phyloP scores from a whole-genome alignment of 768 basidiomycete genomes.

The Chalciporus chontae region DNA sequence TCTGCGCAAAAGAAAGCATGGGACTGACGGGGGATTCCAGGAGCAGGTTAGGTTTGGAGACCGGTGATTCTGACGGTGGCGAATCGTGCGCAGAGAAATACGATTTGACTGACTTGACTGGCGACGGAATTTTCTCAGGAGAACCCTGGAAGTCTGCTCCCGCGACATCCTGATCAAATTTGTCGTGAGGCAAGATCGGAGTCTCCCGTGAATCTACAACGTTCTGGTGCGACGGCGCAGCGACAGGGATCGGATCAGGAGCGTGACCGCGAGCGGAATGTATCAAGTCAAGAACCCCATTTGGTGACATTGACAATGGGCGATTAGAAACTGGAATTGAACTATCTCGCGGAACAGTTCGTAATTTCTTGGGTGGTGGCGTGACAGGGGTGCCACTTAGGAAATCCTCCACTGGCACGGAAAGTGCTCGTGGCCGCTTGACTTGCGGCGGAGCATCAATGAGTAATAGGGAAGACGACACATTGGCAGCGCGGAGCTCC shows the following conservation, averaged over 20 bases:
- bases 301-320: conserved; percentile 3
- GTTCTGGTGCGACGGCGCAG: background rate
- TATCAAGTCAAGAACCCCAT: conserved; percentile 8
- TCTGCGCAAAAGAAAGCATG: conserved; percentile 35
- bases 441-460: conserved; percentile 13
- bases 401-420: conserved; percentile 28
- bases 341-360: conserved; percentile 4
- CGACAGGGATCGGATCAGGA: background rate
- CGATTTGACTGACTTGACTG: conserved; percentile 33
- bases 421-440: conserved; percentile 28
- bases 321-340: background rate
- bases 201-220: background rate
- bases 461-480: conserved; percentile 13
- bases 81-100: conserved; percentile 39
- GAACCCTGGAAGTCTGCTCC: background rate
- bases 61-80: conserved; percentile 25
- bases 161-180: background rate
- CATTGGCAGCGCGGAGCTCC: conserved; percentile 9
- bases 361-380: conserved; percentile 26
- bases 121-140: conserved; percentile 23
- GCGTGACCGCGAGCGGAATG: conserved; percentile 2
- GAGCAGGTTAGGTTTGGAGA: conserved; percentile 22
- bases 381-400: conserved; percentile 10
- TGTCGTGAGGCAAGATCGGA: conserved; percentile 2
- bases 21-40: conserved; percentile 33